Evolutionary conservation across 257 asterid species (phyloP).

Genomic region (Capsicum pubescens): DNA sequence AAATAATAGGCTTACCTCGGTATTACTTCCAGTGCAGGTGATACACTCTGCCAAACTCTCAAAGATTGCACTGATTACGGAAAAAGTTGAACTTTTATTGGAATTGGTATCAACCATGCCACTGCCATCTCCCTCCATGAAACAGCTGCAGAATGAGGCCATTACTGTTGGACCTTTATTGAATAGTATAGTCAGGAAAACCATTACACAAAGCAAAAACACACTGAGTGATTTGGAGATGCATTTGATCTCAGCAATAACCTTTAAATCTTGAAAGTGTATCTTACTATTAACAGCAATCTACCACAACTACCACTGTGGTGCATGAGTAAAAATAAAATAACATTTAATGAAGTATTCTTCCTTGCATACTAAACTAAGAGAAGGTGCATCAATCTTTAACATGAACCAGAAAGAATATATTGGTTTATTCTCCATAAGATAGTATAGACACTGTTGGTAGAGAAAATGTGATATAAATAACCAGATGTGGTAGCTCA

Average conservation of each 20-base stretch:
- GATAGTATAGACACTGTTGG: neutral
- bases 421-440: slow-evolving; percentile 7
- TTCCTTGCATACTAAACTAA: neutral
- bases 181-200: slow-evolving; percentile 33
- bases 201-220: slow-evolving; percentile 15
- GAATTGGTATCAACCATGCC: slow-evolving; percentile 40
- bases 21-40: slow-evolving; percentile 64
- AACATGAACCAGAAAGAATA: neutral
- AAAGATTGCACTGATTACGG: slow-evolving; percentile 55
- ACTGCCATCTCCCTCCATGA: slow-evolving; percentile 47
- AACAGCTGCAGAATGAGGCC: slow-evolving; percentile 58
- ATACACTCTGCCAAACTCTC: slow-evolving; percentile 78
- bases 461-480: neutral
- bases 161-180: slow-evolving; percentile 76
- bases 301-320: slow-evolving; percentile 20
- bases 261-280: slow-evolving; percentile 4
- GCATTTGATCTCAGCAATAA: slow-evolving; percentile 3
- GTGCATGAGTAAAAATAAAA: neutral
- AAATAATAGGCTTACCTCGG: slow-evolving; percentile 55
- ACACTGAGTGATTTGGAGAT: slow-evolving; percentile 20
- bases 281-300: slow-evolving; percentile 9
- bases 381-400: slow-evolving; percentile 11
- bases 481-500: neutral
- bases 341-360: neutral
- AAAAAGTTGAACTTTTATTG: slow-evolving; percentile 43